These are phyloP conservation scores for Yarrowia sp. DNA, from an alignment of 805 yeast genomes.

Conservation along the genomic window DNA sequence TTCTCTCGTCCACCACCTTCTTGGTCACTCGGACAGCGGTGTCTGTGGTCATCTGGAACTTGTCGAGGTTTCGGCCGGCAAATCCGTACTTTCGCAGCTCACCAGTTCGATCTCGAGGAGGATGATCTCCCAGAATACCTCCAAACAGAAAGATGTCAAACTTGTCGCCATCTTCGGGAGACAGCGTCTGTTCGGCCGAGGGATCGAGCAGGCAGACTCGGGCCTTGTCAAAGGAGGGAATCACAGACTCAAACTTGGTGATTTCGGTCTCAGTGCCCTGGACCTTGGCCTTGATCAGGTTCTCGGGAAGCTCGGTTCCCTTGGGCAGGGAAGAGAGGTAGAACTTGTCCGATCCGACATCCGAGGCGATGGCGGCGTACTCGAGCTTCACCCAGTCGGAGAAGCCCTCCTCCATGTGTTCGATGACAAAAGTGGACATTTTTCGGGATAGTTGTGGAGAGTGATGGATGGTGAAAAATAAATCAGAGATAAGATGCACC, in stretches of 20 bases:
- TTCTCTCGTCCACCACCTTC: slow-evolving; percentile 66
- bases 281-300: slow-evolving; percentile 65
- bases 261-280: slow-evolving; percentile 84
- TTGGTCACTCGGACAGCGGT: slow-evolving; percentile 95
- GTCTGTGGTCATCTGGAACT: slow-evolving; percentile 95
- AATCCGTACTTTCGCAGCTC: slow-evolving; percentile 87
- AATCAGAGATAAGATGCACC: slow-evolving; percentile 15
- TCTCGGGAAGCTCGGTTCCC: slow-evolving; percentile 70
- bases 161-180: slow-evolving; percentile 66
- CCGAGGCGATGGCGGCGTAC: slow-evolving; percentile 79
- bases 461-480: background rate
- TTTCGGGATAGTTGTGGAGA: background rate
- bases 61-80: slow-evolving; percentile 85
- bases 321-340: slow-evolving; percentile 77
- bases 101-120: slow-evolving; percentile 88
- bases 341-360: slow-evolving; percentile 79
- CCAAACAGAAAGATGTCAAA: slow-evolving; percentile 95
- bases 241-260: slow-evolving; percentile 48
- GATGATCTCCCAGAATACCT: slow-evolving; percentile 92
- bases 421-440: slow-evolving; percentile 69
- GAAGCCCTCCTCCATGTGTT: slow-evolving; percentile 97
- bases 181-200: slow-evolving; percentile 74
- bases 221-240: slow-evolving; percentile 52
- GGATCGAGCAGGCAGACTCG: slow-evolving; percentile 90
- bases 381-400: slow-evolving; percentile 95